phyloP scores from a whole-genome alignment of 1,284 basidiomycete species.

The Microbotryum saponariae region DNA sequence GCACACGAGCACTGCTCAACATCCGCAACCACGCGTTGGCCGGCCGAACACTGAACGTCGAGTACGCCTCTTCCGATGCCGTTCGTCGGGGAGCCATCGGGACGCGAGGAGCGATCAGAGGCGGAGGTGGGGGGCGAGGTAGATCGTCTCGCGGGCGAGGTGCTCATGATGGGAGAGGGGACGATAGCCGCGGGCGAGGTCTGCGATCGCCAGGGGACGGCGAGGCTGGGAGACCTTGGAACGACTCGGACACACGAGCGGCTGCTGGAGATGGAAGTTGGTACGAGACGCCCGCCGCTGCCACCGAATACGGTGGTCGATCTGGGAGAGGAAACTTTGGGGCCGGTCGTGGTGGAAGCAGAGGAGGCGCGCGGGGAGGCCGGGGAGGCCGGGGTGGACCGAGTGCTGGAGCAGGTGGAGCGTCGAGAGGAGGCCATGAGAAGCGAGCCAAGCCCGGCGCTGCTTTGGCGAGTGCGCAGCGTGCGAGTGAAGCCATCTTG shows the following conservation, averaged over 20 bases:
- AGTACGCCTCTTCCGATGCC: slow-evolving; percentile 78
- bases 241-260: background rate
- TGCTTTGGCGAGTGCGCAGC: slow-evolving; percentile 76
- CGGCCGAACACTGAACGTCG: slow-evolving; percentile 76
- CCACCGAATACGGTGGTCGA: background rate
- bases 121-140: slow-evolving; percentile 6
- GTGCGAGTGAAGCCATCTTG: slow-evolving; percentile 77
- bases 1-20: slow-evolving; percentile 75
- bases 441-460: slow-evolving; percentile 74
- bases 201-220: background rate
- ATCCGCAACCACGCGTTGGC: slow-evolving; percentile 73
- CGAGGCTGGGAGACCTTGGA: background rate
- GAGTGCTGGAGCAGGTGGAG: slow-evolving; percentile 19
- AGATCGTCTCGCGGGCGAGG: too few species aligned
- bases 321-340: background rate
- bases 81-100: slow-evolving; percentile 56
- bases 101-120: slow-evolving; percentile 27
- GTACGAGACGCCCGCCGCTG: background rate
- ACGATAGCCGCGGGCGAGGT: slow-evolving; percentile 12
- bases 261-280: too few species aligned
- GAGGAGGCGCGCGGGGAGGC: slow-evolving; percentile 1
- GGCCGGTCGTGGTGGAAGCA: slow-evolving; percentile 4
- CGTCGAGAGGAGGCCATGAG: slow-evolving; percentile 35
- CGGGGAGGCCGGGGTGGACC: slow-evolving; percentile 37
- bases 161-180: too few species aligned